These are phyloP conservation scores for Nasturtium officinale DNA, from an alignment of 345 rosid species.

Conservation along the genomic window DNA sequence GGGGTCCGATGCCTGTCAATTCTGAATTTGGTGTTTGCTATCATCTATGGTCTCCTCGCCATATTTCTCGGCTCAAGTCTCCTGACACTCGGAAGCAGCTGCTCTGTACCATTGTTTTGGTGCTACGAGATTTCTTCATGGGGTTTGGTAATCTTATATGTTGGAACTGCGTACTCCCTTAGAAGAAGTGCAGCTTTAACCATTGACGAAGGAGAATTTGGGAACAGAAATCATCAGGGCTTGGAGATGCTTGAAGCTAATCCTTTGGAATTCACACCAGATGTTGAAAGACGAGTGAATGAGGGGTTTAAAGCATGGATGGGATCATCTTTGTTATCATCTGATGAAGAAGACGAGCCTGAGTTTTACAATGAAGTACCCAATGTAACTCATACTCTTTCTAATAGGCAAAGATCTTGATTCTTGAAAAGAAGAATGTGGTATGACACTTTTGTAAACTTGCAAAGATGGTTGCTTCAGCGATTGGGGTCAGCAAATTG, in stretches of 20 bases:
- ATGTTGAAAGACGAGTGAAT: conserved; percentile 73
- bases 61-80: conserved; percentile 90
- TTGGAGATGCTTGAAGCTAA: conserved; percentile 87
- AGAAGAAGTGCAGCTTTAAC: conserved; percentile 72
- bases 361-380: conserved; percentile 57
- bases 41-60: conserved; percentile 79
- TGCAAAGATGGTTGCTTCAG: conserved; percentile 29
- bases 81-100: conserved; percentile 86
- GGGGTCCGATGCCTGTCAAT: conserved; percentile 88
- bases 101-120: conserved; percentile 89
- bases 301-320: conserved; percentile 93
- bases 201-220: conserved; percentile 70
- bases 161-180: conserved; percentile 72
- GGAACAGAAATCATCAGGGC: conserved; percentile 60
- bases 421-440: conserved; percentile 17
- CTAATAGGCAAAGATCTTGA: conserved; percentile 56
- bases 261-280: conserved; percentile 72
- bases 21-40: conserved; percentile 68
- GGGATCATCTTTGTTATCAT: conserved; percentile 86
- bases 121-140: conserved; percentile 87
- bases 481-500: conserved; percentile 15
- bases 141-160: conserved; percentile 75
- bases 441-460: conserved; percentile 10
- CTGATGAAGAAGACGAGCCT: conserved; percentile 88
- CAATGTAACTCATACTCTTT: conserved; percentile 38